phyloP scores from a whole-genome alignment of 169 alveolate genomes.

The Besnoitia besnoiti region DNA sequence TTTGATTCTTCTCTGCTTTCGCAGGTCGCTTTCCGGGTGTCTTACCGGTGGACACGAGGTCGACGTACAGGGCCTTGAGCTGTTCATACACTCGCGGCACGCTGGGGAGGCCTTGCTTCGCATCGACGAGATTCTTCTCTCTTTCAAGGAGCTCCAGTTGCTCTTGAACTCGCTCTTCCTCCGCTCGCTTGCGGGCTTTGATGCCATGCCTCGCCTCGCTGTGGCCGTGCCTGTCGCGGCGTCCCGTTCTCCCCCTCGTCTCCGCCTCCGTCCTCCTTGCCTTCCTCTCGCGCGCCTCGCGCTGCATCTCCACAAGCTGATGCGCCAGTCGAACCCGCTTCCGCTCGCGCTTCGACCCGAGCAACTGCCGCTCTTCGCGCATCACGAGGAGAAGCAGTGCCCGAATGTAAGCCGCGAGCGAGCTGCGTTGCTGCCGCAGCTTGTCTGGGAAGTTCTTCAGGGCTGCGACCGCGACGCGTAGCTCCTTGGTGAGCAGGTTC shows the following conservation, averaged over 20 bases:
- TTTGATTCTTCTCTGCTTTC: no score
- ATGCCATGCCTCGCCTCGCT: background rate
- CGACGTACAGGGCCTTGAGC: constrained; percentile 1
- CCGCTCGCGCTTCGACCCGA: background rate
- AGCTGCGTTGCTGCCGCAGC: background rate
- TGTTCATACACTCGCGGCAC: background rate
- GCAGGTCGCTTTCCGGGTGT: no score
- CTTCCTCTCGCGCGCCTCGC: background rate
- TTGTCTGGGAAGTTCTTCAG: background rate
- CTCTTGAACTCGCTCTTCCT: background rate
- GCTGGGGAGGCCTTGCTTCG: constrained; percentile 18
- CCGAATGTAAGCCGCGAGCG: constrained; percentile 20
- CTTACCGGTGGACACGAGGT: background rate
- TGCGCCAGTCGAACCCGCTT: background rate
- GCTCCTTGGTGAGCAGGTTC: background rate
- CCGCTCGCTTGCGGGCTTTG: background rate
- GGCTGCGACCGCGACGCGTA: background rate
- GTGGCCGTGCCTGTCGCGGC: no score
- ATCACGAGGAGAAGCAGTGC: constrained; percentile 18
- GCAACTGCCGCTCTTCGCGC: background rate
- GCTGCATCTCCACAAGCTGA: background rate
- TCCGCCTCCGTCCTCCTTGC: background rate
- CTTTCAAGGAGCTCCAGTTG: background rate
- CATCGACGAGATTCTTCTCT: background rate
- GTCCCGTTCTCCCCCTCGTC: background rate